Base-by-base conservation (phyloP, 441 rosid genomes). In the Melastoma candidum region DNA sequence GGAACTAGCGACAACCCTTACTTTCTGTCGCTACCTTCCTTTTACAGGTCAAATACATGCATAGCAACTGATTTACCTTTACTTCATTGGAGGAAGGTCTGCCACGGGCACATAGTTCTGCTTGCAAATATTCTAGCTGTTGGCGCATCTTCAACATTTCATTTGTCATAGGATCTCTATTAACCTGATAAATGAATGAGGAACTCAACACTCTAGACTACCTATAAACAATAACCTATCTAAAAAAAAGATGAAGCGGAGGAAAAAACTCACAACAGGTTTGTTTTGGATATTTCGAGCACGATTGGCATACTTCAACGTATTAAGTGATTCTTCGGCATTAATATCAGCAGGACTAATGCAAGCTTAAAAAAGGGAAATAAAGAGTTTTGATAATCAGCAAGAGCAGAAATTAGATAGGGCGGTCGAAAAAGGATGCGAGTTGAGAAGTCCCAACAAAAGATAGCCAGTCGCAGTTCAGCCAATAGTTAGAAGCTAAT, bases 81-180 rank as follows among this genome's bases (percentile, higher is more conserved):
- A 87, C 71, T 77, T 93, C 99, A 61, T 80, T 80, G 4, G 90
- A 81, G 26, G 95, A 72, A 63, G 82, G 79, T 62, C 87, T 92
- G 4, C 79, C 88, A 36, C 93, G 85, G 46, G 88, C 85, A 58
- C 81, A 87, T 67, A 93, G 96, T 76, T 93, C 99, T 46, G 99
- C 97, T 70, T 89, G 96, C 78, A 93, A 70, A 77, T 62, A 76
- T 71, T 89, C 96, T 17, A 93, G 79, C 69, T 89, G 93, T 70
- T 86, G 99, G 9, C 95, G 96, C 97, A 93, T 93, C 71, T 82
- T 89, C 46, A 93, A 75, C 93, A 93, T 93, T 78, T 93, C 96
- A 73, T 70, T 86, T 49, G 96, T 77, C 74, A 79, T 84, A n/a
- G 93, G 97, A 77, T 93, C 99, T 74, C 97, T 77, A 52, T 93